Percentiles rank a stretch among this genome's conserved stretches.
Conservation (phyloP, 164 flowering plant species). For the Magnolia kwangsiensis region DNA sequence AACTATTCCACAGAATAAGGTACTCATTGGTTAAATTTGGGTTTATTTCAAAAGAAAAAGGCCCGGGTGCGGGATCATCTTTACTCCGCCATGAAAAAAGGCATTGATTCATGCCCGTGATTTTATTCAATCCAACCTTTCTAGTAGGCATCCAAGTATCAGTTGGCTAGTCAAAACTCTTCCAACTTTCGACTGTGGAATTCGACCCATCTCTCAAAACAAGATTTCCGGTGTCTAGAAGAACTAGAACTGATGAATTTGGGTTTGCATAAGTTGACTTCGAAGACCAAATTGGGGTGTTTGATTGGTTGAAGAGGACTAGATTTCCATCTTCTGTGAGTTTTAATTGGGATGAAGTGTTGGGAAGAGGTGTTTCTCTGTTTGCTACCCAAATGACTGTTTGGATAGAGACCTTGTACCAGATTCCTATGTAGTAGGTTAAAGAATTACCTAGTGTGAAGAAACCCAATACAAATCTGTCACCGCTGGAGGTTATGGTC, state of each 20-base stretch:
- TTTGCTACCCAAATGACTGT: conserved; percentile 29
- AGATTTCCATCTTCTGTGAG: conserved; percentile 20
- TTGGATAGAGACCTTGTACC: conserved; percentile 12
- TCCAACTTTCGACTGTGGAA: conserved; percentile 3
- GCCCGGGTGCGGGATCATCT: conserved; percentile 15
- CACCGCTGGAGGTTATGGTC: conserved; percentile 14
- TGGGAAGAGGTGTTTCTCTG: conserved; percentile 17
- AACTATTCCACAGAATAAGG: conserved; percentile 2
- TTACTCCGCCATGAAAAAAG: conserved; percentile 14
- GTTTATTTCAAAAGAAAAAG: conserved; percentile 8
- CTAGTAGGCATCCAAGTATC: conserved; percentile 10
- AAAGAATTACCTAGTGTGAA: conserved; percentile 17
- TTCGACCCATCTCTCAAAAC: conserved; percentile 16
- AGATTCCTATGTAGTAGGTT: conserved; percentile 24
- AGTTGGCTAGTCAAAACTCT: conserved; percentile 18
- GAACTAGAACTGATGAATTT: conserved; percentile 18
- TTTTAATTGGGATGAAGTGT: conserved; percentile 12
- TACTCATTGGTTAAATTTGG: conserved; percentile 5
- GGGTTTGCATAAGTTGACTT: conserved; percentile 11
- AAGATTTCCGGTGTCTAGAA: conserved; percentile 31
- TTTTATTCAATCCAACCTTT: conserved; percentile 7
- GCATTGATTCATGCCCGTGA: background rate
- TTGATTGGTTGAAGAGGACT: conserved; percentile 19
- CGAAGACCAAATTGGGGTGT: conserved; percentile 27
- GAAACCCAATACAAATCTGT: conserved; percentile 22